These are phyloP conservation scores for Sarocladium brachiariae DNA, from an alignment of 2,329 filamentous ascomycete genomes.

Conservation along the genomic window DNA sequence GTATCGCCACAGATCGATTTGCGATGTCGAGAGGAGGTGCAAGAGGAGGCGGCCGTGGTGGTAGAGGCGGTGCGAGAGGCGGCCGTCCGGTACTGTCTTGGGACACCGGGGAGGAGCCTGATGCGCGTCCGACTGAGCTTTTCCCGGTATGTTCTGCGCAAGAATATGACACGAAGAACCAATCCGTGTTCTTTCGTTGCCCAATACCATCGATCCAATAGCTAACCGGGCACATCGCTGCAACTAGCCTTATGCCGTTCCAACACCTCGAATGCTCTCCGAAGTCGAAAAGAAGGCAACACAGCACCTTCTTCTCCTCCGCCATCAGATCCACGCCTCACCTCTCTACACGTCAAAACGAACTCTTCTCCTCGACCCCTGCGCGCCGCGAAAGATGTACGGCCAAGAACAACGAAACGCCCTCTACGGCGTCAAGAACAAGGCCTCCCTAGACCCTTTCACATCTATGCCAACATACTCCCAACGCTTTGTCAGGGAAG, in stretches of 20 bases:
- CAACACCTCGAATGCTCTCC: conserved; percentile 36
- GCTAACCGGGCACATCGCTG: background rate
- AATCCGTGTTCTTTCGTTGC: background rate
- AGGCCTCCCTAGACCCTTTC: conserved; percentile 51
- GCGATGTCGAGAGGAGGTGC: conserved; percentile 37
- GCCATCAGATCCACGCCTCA: conserved; percentile 48
- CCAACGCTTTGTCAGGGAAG: conserved; percentile 44
- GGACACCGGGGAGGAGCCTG: conserved; percentile 47
- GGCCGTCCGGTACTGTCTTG: conserved; percentile 44
- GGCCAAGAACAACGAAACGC: conserved; percentile 53
- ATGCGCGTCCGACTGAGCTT: conserved; percentile 51
- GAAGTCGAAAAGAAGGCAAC: conserved; percentile 39
- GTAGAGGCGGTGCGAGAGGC: conserved; percentile 43
- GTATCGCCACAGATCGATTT: background rate
- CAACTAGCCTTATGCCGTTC: conserved; percentile 42
- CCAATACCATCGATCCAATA: background rate
- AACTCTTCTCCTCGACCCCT: conserved; percentile 31
- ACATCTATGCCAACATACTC: conserved; percentile 52
- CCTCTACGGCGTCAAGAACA: conserved; percentile 47
- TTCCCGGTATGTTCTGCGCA: conserved; percentile 40
- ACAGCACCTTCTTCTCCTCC: conserved; percentile 47
- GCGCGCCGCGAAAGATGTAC: conserved; percentile 37
- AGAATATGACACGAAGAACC: too few relatives aligned
- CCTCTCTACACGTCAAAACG: conserved; percentile 52
- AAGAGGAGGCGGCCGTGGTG: conserved; percentile 38